A percentile compares a stretch with the other conserved stretches of the same genome.
phyloP scores from a whole-genome alignment of 352 stramenopile species.

The Pythium myriotylum region DNA sequence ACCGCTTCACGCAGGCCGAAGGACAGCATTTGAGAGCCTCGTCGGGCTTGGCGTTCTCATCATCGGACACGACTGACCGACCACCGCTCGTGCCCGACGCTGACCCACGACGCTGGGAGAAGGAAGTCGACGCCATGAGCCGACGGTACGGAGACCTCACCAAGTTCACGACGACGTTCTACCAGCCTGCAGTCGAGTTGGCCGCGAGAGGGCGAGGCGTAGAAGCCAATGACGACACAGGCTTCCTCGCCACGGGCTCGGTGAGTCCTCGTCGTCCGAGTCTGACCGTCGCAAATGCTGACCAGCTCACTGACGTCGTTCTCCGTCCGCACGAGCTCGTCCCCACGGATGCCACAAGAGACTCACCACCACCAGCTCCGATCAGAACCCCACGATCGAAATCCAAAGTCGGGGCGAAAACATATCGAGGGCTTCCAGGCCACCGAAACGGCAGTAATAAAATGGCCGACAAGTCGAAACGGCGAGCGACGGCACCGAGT shows the following conservation, averaged over 20 bases:
- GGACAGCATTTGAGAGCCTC: not conserved
- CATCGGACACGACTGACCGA: slow-evolving; percentile 18
- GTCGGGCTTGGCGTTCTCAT: slow-evolving; percentile 40
- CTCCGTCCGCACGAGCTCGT: slow-evolving; percentile 14
- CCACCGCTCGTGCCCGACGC: not conserved
- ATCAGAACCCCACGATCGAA: slow-evolving; percentile 9
- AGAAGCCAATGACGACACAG: slow-evolving; percentile 1
- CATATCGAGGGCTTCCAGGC: slow-evolving; percentile 15
- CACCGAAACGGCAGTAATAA: slow-evolving; percentile 17
- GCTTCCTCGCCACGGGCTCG: not conserved
- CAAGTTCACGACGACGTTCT: slow-evolving; percentile 36
- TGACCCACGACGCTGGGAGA: slow-evolving; percentile 34
- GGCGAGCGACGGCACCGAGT: not conserved
- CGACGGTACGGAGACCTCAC: slow-evolving; percentile 49
- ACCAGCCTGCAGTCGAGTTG: slow-evolving; percentile 7
- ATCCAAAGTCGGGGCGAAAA: slow-evolving; percentile 4
- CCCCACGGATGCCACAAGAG: not conserved
- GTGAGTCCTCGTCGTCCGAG: slow-evolving; percentile 10
- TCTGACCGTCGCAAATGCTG: not conserved
- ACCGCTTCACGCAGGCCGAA: slow-evolving; percentile 38
- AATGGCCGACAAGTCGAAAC: slow-evolving; percentile 9
- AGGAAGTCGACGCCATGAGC: slow-evolving; percentile 59
- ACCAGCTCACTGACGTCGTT: slow-evolving; percentile 21
- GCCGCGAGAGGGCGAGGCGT: not conserved
- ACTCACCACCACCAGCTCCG: slow-evolving; percentile 1